Evolutionary conservation across 768 basidiomycete species (phyloP).

Genomic region (Kwoniella sp.): DNA sequence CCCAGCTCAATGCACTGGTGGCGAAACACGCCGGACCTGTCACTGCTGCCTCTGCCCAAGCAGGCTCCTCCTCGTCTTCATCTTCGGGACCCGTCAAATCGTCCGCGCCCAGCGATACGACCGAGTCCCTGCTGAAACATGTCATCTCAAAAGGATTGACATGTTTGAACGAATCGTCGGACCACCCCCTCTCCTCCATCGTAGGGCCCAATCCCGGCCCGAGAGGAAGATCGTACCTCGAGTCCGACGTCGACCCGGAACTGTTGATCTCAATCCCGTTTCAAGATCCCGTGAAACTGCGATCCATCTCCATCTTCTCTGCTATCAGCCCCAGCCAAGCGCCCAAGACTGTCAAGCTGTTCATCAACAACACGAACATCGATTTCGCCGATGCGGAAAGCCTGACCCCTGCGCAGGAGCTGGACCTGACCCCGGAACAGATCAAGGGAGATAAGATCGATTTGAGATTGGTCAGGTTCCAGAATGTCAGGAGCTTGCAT

Average conservation of each 20-base stretch:
- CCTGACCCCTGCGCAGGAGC: constrained; percentile 50
- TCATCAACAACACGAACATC: constrained; percentile 52
- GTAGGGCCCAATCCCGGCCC: constrained; percentile 48
- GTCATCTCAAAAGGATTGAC: constrained; percentile 51
- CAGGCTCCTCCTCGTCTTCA: constrained; percentile 24
- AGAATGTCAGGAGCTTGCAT: constrained; percentile 52
- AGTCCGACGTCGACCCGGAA: constrained; percentile 56
- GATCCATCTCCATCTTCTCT: constrained; percentile 51
- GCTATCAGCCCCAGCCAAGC: constrained; percentile 49
- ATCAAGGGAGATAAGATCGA: constrained; percentile 53
- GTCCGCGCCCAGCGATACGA: constrained; percentile 26
- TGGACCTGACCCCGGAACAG: constrained; percentile 48
- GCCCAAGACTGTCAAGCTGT: constrained; percentile 55
- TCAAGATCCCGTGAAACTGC: constrained; percentile 52
- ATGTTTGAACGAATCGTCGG: constrained; percentile 55
- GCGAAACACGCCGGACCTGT: constrained; percentile 52
- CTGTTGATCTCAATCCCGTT: constrained; percentile 54
- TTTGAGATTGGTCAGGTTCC: constrained; percentile 56
- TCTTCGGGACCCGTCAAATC: constrained; percentile 30
- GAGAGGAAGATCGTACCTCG: constrained; percentile 51
- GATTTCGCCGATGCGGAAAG: constrained; percentile 53
- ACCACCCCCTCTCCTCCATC: constrained; percentile 52
- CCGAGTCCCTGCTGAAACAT: constrained; percentile 45
- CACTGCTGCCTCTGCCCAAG: constrained; percentile 33
- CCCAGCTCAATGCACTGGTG: constrained; percentile 50